Percentiles rank a stretch among this genome's conserved stretches.
These are phyloP conservation scores for Acanthamoeba quina DNA, from an alignment of 208 protist genomes.

Conservation along the genomic window DNA sequence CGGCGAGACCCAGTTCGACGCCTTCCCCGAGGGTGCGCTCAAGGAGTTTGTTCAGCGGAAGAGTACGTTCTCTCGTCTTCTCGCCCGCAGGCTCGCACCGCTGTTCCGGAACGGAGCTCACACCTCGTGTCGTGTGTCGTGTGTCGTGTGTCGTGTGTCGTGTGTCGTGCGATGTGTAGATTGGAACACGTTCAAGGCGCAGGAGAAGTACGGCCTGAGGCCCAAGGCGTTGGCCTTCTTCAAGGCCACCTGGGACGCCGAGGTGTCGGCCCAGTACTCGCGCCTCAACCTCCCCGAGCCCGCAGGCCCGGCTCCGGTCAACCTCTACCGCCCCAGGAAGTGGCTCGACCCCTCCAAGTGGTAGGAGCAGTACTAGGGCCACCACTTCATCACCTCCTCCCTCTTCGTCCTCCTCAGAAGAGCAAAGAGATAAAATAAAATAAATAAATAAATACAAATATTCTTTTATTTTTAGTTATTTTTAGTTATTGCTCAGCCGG, in stretches of 20 bases:
- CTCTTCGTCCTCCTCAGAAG: neutral
- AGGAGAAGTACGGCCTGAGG: conserved; percentile 8
- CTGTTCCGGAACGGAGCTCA: neutral
- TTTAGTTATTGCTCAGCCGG: too few relatives aligned
- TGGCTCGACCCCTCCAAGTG: conserved; percentile 27
- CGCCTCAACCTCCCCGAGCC: neutral
- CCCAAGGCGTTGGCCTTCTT: conserved; percentile 52
- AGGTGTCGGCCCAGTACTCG: neutral
- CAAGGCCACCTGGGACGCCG: conserved; percentile 31
- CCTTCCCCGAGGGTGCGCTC: neutral
- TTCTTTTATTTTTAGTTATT: too few relatives aligned
- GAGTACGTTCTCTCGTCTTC: neutral
- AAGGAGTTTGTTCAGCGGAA: neutral
- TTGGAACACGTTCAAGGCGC: conserved; percentile 15
- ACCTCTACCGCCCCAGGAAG: conserved; percentile 10
- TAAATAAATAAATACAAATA: too few relatives aligned
- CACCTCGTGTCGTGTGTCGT: neutral
- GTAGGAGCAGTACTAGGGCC: neutral
- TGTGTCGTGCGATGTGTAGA: neutral
- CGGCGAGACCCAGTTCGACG: conserved; percentile 13
- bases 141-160: neutral
- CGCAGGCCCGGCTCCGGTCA: neutral
- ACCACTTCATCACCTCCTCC: neutral
- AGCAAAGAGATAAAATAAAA: neutral
- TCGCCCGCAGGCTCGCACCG: neutral